Evolutionary conservation across 2,329 filamentous ascomycete genomes (phyloP).

Genomic region (Incumbomyces delicatus): DNA sequence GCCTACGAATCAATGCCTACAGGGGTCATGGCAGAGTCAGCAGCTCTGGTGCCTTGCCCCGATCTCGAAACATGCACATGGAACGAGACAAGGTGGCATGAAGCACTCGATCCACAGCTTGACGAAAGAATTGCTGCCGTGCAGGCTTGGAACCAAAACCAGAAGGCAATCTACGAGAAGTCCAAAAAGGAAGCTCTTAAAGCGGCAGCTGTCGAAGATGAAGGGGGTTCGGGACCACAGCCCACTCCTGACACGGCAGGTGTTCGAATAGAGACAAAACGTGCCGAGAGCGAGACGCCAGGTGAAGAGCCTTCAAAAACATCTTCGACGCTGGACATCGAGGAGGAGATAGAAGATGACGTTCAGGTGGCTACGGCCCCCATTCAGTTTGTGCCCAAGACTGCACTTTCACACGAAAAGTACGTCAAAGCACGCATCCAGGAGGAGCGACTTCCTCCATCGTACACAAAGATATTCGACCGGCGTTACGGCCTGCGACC

Average conservation of each 20-base stretch:
- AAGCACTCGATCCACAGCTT: conserved; percentile 29
- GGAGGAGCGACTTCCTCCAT: conserved; percentile 34
- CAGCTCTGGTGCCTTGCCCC: conserved; percentile 44
- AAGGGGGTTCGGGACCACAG: not conserved
- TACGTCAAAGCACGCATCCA: conserved; percentile 30
- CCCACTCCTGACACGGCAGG: not conserved
- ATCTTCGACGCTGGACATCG: conserved; percentile 1
- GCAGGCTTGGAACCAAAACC: conserved; percentile 16
- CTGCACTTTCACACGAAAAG: conserved; percentile 30
- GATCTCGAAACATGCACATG: conserved; percentile 38
- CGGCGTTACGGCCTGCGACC: conserved; percentile 42
- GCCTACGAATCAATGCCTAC: conserved; percentile 47
- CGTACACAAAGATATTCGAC: conserved; percentile 30
- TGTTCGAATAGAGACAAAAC: not conserved
- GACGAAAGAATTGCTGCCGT: conserved; percentile 18
- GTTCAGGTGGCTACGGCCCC: conserved; percentile 1
- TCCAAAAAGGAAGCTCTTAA: not conserved
- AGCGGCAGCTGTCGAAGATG: not conserved
- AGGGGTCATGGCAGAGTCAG: conserved; percentile 54
- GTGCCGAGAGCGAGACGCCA: not conserved
- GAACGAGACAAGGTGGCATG: conserved; percentile 44
- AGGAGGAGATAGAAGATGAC: not conserved
- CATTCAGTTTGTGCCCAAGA: conserved; percentile 12
- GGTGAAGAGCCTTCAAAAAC: not conserved
- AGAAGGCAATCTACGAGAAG: conserved; percentile 15